Evolutionary conservation across 306 rosid genomes (phyloP).

Genomic region (Ammopiptanthus mongolicus): DNA sequence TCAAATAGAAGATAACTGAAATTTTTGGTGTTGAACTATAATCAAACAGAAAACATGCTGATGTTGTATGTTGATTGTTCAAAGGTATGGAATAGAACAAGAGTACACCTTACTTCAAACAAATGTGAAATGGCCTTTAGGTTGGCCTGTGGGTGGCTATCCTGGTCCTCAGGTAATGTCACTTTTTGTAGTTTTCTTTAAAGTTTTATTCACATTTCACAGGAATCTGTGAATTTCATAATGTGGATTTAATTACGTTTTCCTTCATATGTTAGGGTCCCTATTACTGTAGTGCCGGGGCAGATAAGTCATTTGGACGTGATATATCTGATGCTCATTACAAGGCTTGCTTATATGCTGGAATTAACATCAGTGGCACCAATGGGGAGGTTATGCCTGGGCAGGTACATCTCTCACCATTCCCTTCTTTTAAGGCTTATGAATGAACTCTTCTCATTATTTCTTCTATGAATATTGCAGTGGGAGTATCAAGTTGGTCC

Average conservation of each 20-base stretch:
- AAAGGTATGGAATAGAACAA: conserved; percentile 97
- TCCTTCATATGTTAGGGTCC: conserved; percentile 66
- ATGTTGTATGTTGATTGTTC: conserved; percentile 31
- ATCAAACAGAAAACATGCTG: conserved; percentile 18
- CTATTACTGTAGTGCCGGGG: conserved; percentile 88
- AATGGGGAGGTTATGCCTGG: conserved; percentile 99
- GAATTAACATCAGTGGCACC: conserved; percentile 95
- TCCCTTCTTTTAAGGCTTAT: conserved; percentile 14
- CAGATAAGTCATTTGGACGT: conserved; percentile 98
- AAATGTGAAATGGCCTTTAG: conserved; percentile 92
- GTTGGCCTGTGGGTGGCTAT: conserved; percentile 97
- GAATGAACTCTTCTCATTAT: conserved; percentile 17
- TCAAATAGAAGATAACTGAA: conserved; percentile 14
- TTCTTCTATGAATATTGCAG: conserved; percentile 40
- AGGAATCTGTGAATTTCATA: background rate
- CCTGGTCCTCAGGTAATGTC: conserved; percentile 95
- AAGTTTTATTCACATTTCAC: conserved; percentile 14
- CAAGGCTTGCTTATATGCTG: conserved; percentile 97
- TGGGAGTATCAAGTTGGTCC: conserved; percentile 99
- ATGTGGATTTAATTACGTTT: background rate
- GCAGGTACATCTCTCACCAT: conserved; percentile 54
- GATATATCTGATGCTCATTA: conserved; percentile 99
- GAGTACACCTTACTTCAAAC: conserved; percentile 95
- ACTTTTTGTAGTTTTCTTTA: background rate
- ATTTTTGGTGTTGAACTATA: conserved; percentile 16